phyloP scores from a whole-genome alignment of 2,329 filamentous ascomycete species.

The Thielaviopsis punctulata region DNA sequence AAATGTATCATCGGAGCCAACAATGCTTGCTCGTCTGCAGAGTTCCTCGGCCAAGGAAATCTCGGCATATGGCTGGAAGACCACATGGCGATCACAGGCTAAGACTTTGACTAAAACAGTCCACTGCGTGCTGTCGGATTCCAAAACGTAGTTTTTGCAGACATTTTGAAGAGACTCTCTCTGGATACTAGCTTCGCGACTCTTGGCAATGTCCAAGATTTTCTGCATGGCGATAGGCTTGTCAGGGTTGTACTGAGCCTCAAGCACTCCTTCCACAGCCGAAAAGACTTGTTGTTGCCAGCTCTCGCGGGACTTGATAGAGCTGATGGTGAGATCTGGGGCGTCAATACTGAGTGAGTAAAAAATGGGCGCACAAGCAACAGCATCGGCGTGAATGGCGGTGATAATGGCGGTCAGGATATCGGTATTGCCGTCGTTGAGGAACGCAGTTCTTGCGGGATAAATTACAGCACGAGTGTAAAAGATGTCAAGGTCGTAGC shows the following conservation, averaged over 20 bases:
- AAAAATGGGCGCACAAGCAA: conserved; percentile 25
- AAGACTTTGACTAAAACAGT: conserved; percentile 24
- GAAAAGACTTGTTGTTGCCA: conserved; percentile 25
- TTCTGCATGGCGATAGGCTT: conserved; percentile 16
- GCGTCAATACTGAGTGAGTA: conserved; percentile 25
- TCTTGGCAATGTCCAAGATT: conserved; percentile 20
- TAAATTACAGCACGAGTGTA: conserved; percentile 34
- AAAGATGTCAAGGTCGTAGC: conserved; percentile 28
- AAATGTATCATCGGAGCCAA: conserved; percentile 10
- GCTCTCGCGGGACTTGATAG: conserved; percentile 19
- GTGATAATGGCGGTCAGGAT: conserved; percentile 25
- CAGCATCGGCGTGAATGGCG: conserved; percentile 20
- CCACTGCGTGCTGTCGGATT: conserved; percentile 24
- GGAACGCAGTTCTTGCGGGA: conserved; percentile 31
- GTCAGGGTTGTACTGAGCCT: conserved; percentile 12
- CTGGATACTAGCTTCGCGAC: conserved; percentile 19
- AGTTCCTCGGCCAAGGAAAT: conserved; percentile 25
- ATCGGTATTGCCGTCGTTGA: conserved; percentile 25
- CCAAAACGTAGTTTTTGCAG: conserved; percentile 26
- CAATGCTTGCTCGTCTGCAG: conserved; percentile 17
- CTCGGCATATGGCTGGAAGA: conserved; percentile 22
- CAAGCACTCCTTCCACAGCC: conserved; percentile 17
- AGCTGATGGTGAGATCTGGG: conserved; percentile 9
- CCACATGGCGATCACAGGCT: conserved; percentile 30
- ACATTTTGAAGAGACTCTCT: conserved; percentile 24